Conservation (phyloP, 2,329 filamentous ascomycete genomes). For the Cytospora chrysosperma region DNA sequence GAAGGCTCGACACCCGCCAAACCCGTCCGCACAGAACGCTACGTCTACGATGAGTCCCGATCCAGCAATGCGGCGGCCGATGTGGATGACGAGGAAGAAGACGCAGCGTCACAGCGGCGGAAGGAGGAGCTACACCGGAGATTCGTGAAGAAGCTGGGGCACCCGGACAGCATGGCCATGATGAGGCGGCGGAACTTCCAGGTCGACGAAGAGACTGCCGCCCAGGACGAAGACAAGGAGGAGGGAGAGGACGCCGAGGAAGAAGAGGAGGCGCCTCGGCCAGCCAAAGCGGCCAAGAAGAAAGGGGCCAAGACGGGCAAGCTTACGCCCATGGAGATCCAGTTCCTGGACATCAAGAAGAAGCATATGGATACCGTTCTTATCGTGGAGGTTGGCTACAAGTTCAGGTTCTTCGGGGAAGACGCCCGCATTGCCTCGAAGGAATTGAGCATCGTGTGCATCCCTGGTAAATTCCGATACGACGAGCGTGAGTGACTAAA, state of each 20-base stretch:
- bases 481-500: constrained; percentile 67
- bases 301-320: constrained; percentile 72
- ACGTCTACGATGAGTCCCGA: constrained; percentile 47
- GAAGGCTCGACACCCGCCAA: background rate
- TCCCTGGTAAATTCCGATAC: constrained; percentile 90
- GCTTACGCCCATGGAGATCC: constrained; percentile 90
- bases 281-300: constrained; percentile 53
- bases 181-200: constrained; percentile 60
- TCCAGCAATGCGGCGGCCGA: constrained; percentile 41
- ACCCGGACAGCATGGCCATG: constrained; percentile 74
- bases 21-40: constrained; percentile 46
- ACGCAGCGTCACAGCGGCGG: constrained; percentile 47
- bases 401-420: constrained; percentile 95
- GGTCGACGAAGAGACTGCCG: constrained; percentile 52
- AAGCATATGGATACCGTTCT: constrained; percentile 87
- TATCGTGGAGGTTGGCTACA: constrained; percentile 95
- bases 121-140: constrained; percentile 75
- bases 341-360: constrained; percentile 90
- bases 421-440: constrained; percentile 88
- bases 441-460: constrained; percentile 91
- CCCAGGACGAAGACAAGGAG: constrained; percentile 47
- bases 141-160: constrained; percentile 88
- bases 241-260: constrained; percentile 58
- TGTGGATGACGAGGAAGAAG: constrained; percentile 40
- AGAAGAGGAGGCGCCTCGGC: constrained; percentile 46